Evolutionary conservation across 345 rosid species (phyloP), one percentile per base, ranked within the genome.

Genomic region (Fremontodendron californicum): DNA sequence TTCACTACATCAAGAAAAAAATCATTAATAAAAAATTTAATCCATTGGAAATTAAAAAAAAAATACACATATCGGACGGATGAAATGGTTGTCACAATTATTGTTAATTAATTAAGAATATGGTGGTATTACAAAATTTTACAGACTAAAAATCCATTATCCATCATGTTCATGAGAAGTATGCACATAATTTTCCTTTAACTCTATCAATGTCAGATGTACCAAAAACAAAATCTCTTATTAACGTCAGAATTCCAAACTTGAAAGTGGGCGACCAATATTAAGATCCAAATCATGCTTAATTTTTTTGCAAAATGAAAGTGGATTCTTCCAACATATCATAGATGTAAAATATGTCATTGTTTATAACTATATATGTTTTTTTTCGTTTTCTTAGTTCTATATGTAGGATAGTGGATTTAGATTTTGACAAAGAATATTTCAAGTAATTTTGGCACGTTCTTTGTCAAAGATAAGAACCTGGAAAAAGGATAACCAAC

Each of bases 391-490:
- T 65, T 18, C 13, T 35, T 64, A 16, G 9, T 18, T 12, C 25
- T 64, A 16, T 1, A 61, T 31, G 23, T 19, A 25, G 25, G 40
- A 40, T 25, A 29, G 39, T 45, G 31, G 23, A 23, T 43, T 46
- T 13, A 48, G 37, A 46, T 70, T 70, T 70, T 16, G 18, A 21
- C 9, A 5, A 57, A 71, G 40, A 57, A 74, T 21, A 58, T 74
- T 58, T 65, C 25, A 40, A 74, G 31, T 40, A 74, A 57, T 21
- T 39, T 39, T 57, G 46, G 33, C 49, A 12, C 13, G 19, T 73
- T 52, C 48, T 55, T 73, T 39, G 48, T 73, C n/a, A 33, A 54
- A 39, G 33, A 71, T 48, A 71, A 31, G 74, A 71, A 48, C 58
- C 6, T 25, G 27, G 0, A 25, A 70, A 29, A 45, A 15, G 13